Evolutionary conservation across 1,284 basidiomycete genomes (phyloP).

Genomic region (Cryptococcus sp.): DNA sequence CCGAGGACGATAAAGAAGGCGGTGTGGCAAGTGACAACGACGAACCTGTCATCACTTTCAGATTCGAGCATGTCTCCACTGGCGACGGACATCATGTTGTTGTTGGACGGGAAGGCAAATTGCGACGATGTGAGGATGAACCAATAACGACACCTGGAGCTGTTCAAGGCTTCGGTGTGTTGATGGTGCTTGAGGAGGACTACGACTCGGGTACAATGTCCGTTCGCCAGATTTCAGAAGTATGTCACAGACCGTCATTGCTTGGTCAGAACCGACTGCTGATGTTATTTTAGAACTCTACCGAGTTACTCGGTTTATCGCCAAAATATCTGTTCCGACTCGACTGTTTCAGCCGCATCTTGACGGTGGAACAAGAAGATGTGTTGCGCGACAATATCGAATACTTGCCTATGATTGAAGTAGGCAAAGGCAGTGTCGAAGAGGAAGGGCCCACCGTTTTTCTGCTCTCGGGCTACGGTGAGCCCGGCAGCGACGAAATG

Average conservation of each 20-base stretch:
- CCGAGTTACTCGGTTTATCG: constrained; percentile 70
- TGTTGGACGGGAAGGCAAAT: constrained; percentile 68
- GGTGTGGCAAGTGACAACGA: constrained; percentile 12
- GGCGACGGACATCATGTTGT: constrained; percentile 73
- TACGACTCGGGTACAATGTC: constrained; percentile 62
- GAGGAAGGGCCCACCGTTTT: constrained; percentile 69
- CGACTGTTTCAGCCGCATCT: constrained; percentile 72
- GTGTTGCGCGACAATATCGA: constrained; percentile 76
- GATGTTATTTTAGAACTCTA: constrained; percentile 59
- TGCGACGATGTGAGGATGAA: constrained; percentile 79
- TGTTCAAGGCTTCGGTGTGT: constrained; percentile 80
- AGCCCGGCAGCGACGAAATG: constrained; percentile 59
- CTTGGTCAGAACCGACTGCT: constrained; percentile 8
- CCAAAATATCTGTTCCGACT: constrained; percentile 76
- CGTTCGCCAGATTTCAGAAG: constrained; percentile 82
- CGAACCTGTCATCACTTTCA: constrained; percentile 59
- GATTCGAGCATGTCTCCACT: constrained; percentile 69
- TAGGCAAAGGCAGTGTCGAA: constrained; percentile 28
- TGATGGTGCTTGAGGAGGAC: constrained; percentile 72
- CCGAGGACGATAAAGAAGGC: constrained; percentile 14
- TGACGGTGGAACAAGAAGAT: constrained; percentile 70
- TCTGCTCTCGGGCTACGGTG: constrained; percentile 68
- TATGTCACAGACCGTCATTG: constrained; percentile 45
- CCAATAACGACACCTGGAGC: constrained; percentile 83
- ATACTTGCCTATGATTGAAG: constrained; percentile 61